Percentiles rank a stretch among this genome's conserved stretches.
Conservation (phyloP, 202 grass and related monocot genomes). For the Eragrostis tef region DNA sequence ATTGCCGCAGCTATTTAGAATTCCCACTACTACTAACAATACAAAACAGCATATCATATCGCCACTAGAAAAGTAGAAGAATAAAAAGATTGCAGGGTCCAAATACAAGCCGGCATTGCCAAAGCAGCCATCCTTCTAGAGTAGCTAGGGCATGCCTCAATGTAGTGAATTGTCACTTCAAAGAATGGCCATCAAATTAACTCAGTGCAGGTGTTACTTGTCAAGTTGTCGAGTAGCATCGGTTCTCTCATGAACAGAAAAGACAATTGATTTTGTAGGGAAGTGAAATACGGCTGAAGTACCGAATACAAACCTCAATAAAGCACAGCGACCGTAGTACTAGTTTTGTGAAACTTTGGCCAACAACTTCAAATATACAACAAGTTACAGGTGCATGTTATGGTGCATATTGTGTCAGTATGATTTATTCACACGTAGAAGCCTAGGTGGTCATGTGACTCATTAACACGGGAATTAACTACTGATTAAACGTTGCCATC, state of each 20-base stretch:
- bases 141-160: background rate
- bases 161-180: conserved; percentile 37
- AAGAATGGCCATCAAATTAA: background rate
- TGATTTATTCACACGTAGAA: background rate
- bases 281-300: too few species aligned
- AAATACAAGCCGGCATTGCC: background rate
- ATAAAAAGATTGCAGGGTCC: background rate
- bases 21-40: background rate
- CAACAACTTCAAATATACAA: too few species aligned
- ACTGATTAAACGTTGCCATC: background rate
- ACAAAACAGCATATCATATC: conserved; percentile 26
- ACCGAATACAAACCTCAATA: too few species aligned
- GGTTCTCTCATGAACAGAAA: background rate
- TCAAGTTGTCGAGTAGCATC: conserved; percentile 18
- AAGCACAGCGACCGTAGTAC: too few species aligned
- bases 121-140: background rate
- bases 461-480: background rate
- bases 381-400: too few species aligned
- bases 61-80: background rate
- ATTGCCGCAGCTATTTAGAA: background rate
- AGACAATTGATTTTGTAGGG: conserved; percentile 5
- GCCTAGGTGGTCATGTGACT: background rate
- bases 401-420: too few species aligned
- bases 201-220: conserved; percentile 4
- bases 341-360: too few species aligned